A percentile compares a stretch with the other conserved stretches of the same genome.
Conservation (phyloP, 805 yeast genomes). For the Ogataea salicorniae region DNA sequence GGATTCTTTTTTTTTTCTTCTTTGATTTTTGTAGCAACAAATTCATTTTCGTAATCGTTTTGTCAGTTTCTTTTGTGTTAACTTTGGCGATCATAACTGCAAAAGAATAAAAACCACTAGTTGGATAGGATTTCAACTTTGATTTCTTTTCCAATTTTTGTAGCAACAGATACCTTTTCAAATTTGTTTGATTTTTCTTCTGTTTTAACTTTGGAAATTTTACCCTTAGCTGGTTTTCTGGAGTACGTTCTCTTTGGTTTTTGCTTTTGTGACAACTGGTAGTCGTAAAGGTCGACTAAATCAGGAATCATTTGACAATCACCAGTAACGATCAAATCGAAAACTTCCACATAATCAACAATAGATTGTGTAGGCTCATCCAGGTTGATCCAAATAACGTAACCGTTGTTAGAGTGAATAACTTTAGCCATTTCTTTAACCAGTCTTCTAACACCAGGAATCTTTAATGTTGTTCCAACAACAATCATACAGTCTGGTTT, state of each 20-base stretch:
- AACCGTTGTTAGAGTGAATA: constrained; percentile 52
- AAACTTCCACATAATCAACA: constrained; percentile 43
- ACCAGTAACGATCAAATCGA: constrained; percentile 58
- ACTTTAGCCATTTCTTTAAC: constrained; percentile 56
- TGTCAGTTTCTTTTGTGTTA: no score
- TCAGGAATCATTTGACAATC: constrained; percentile 57
- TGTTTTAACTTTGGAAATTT: background rate
- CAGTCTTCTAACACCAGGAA: constrained; percentile 64
- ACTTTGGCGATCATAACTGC: no score
- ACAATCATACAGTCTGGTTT: constrained; percentile 76
- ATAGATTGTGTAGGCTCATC: constrained; percentile 50
- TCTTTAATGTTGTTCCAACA: constrained; percentile 81
- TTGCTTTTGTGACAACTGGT: constrained; percentile 8
- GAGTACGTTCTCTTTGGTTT: constrained; percentile 1
- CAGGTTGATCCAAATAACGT: constrained; percentile 56
- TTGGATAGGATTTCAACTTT: no score
- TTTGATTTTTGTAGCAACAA: no score
- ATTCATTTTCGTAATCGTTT: no score
- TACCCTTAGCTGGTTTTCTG: no score
- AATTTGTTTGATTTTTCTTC: no score
- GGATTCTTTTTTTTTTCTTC: no score
- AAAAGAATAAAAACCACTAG: no score
- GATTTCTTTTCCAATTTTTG: no score
- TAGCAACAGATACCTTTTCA: no score
- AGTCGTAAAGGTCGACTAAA: constrained; percentile 21